Percentiles rank a stretch among this genome's conserved stretches.
phyloP scores from a whole-genome alignment of 2,329 filamentous ascomycete species.

The Sclerotinia trifoliorum region DNA sequence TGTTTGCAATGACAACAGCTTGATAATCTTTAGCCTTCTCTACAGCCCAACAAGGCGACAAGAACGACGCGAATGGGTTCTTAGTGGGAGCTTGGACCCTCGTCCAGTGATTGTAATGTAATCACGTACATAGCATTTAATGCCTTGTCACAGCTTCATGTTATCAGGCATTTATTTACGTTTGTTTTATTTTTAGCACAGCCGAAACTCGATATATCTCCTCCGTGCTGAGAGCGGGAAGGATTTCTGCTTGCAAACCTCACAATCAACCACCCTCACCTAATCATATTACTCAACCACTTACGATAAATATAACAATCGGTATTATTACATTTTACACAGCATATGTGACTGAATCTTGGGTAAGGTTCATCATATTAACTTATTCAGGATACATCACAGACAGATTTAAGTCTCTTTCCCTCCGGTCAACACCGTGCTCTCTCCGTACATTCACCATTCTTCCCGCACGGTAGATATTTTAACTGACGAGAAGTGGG shows the following conservation, averaged over 20 bases:
- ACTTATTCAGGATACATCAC: not conserved
- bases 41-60: slow-evolving; percentile 21
- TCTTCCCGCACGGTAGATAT: not conserved
- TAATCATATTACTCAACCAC: not conserved
- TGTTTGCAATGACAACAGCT: slow-evolving; percentile 33
- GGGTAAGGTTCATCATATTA: not conserved
- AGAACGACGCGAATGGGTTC: slow-evolving; percentile 19
- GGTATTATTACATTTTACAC: not conserved
- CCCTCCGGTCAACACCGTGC: not conserved
- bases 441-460: not conserved
- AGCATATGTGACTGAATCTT: not conserved
- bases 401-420: not conserved
- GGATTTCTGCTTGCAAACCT: not conserved
- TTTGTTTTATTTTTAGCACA: not conserved
- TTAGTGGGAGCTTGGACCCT: slow-evolving; percentile 20
- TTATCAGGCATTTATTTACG: slow-evolving; percentile 1
- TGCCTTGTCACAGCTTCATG: not conserved
- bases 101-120: not conserved
- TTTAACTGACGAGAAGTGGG: not conserved
- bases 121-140: not conserved
- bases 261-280: not conserved
- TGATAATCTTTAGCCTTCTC: slow-evolving; percentile 27
- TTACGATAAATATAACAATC: not conserved
- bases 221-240: not conserved
- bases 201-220: not conserved